These are phyloP conservation scores for Alternaria atra DNA, from an alignment of 2,329 filamentous ascomycete species.

Conservation along the genomic window DNA sequence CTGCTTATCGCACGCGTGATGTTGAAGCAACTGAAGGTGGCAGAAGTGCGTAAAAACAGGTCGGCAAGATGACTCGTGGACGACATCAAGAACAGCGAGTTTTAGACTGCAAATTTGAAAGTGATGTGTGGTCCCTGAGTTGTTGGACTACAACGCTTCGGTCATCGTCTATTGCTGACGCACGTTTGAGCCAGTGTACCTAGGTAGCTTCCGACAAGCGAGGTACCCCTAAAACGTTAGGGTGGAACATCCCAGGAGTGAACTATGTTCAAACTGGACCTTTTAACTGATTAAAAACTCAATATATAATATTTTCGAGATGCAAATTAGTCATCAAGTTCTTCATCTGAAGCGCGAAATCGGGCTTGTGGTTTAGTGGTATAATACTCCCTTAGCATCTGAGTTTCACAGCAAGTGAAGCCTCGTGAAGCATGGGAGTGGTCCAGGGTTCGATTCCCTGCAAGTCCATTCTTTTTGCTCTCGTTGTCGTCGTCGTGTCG, in stretches of 20 bases:
- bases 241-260: no score
- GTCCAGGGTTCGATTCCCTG: slow-evolving; percentile 15
- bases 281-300: no score
- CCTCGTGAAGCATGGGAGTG: slow-evolving; percentile 17
- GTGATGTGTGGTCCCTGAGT: neutral
- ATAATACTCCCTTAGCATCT: slow-evolving; percentile 30
- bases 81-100: neutral
- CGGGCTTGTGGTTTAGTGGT: slow-evolving; percentile 35
- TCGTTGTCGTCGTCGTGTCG: neutral
- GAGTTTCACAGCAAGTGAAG: no score
- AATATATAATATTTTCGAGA: neutral
- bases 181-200: no score
- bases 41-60: neutral
- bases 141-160: neutral
- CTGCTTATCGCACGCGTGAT: no score
- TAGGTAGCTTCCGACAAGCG: no score
- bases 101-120: neutral
- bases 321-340: neutral
- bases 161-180: no score
- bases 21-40: no score
- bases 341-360: neutral
- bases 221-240: no score
- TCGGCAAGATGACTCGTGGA: no score
- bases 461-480: neutral
- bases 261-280: no score